Evolutionary conservation across 495 filamentous ascomycete genomes (phyloP).

Genomic region (Neurospora sp.): DNA sequence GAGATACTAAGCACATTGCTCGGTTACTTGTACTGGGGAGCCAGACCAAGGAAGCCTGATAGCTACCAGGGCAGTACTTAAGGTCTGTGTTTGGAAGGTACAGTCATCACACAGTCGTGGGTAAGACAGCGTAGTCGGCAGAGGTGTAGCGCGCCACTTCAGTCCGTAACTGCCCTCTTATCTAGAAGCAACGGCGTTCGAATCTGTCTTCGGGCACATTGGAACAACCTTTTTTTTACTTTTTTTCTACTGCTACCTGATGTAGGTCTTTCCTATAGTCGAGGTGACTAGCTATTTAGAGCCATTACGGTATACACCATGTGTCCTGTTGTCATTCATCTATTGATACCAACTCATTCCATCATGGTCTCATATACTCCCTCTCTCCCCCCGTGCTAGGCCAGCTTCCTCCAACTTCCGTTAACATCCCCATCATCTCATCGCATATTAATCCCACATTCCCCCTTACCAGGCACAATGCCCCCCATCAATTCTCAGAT

Average conservation of each 20-base stretch:
- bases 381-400: background rate
- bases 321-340: background rate
- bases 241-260: background rate
- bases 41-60: background rate
- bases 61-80: background rate
- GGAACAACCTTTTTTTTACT: background rate
- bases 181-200: background rate
- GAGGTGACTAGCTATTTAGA: background rate
- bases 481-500: constrained; percentile 74
- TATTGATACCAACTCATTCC: background rate
- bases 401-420: background rate
- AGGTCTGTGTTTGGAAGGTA: background rate
- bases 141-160: background rate
- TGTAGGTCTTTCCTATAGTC: background rate
- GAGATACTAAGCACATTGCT: background rate
- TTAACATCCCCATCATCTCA: background rate
- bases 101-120: background rate
- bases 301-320: background rate
- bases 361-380: background rate
- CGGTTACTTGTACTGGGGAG: background rate
- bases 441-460: background rate
- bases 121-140: background rate
- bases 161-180: background rate
- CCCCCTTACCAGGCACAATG: constrained; percentile 62
- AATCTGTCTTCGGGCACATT: background rate